A percentile compares a stretch with the other conserved stretches of the same genome.
These are phyloP conservation scores for Agaricus blazei DNA, from an alignment of 768 basidiomycete species.

Conservation along the genomic window DNA sequence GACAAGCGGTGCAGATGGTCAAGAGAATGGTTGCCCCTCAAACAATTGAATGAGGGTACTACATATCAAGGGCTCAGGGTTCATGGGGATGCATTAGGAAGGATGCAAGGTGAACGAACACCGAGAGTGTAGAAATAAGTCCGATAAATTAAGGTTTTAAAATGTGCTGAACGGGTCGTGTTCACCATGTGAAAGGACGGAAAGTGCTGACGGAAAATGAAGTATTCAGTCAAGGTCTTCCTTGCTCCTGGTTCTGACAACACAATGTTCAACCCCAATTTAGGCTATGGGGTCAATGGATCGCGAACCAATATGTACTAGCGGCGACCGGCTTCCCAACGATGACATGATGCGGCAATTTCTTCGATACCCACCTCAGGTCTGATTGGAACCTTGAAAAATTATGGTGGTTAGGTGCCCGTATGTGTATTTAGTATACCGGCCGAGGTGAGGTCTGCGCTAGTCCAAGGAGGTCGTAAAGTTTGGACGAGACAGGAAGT, in stretches of 20 bases:
- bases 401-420: not conserved
- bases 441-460: too few relatives aligned
- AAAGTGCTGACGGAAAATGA: not conserved
- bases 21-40: conserved; percentile 5
- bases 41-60: conserved; percentile 3
- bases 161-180: not conserved
- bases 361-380: not conserved
- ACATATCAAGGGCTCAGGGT: not conserved
- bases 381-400: not conserved
- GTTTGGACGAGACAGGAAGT: too few relatives aligned
- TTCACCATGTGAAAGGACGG: not conserved
- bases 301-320: conserved; percentile 6
- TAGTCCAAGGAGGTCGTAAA: too few relatives aligned
- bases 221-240: not conserved
- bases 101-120: too few relatives aligned
- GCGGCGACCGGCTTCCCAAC: not conserved
- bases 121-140: too few relatives aligned
- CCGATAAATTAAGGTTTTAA: too few relatives aligned
- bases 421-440: too few relatives aligned
- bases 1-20: not conserved
- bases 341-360: not conserved
- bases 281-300: not conserved
- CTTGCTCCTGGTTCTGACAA: not conserved
- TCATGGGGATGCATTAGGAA: too few relatives aligned
- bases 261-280: not conserved